These are phyloP conservation scores for Clitopilus hobsonii DNA, from an alignment of 768 basidiomycete genomes.

Conservation along the genomic window DNA sequence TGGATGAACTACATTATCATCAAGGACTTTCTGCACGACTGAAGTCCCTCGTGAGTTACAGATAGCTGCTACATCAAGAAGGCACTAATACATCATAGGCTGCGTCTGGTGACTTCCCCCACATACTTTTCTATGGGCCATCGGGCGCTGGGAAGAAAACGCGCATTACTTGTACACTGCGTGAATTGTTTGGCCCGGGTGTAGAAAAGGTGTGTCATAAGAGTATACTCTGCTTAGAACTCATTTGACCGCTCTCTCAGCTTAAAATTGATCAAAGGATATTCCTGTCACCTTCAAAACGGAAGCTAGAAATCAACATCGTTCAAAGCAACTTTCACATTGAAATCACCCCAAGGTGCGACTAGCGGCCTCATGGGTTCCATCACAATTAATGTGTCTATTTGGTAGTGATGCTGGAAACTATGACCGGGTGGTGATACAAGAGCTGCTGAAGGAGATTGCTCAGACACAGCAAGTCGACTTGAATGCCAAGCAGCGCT, in stretches of 20 bases:
- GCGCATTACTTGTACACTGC: slow-evolving; percentile 82
- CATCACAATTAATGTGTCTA: neutral
- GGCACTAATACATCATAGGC: slow-evolving; percentile 42
- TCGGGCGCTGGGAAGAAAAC: slow-evolving; percentile 99
- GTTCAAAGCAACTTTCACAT: slow-evolving; percentile 98
- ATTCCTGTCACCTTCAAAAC: slow-evolving; percentile 89
- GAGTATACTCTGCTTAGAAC: neutral
- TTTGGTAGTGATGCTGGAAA: slow-evolving; percentile 84
- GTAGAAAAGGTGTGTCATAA: slow-evolving; percentile 72
- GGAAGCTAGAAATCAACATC: slow-evolving; percentile 93
- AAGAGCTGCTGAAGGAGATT: slow-evolving; percentile 96
- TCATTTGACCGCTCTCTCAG: slow-evolving; percentile 32
- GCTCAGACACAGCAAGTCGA: slow-evolving; percentile 99
- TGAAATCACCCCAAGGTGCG: slow-evolving; percentile 93
- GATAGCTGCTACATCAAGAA: neutral
- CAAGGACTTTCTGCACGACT: slow-evolving; percentile 72
- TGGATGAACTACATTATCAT: slow-evolving; percentile 90
- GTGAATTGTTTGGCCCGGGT: slow-evolving; percentile 86
- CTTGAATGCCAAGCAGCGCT: slow-evolving; percentile 88
- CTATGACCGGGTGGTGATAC: slow-evolving; percentile 92
- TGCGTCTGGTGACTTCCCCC: slow-evolving; percentile 90
- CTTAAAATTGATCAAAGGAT: slow-evolving; percentile 97
- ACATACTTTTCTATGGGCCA: slow-evolving; percentile 96
- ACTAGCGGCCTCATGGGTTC: neutral
- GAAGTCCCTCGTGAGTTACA: slow-evolving; percentile 60